Conservation (phyloP, 2,329 filamentous ascomycete species). For the Microsporum audouinii region DNA sequence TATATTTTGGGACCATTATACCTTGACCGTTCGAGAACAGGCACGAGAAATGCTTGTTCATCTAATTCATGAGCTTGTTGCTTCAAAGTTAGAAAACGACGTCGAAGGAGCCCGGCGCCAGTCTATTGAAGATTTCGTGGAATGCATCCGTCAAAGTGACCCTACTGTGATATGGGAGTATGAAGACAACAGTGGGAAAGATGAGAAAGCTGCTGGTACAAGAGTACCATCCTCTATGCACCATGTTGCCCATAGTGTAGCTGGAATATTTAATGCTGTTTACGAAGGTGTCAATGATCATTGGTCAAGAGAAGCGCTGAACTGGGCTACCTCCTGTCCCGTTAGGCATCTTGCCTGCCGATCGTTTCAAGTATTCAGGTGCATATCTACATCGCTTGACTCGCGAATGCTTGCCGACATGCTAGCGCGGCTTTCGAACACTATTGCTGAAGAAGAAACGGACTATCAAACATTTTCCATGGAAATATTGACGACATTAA, state of each 20-base stretch:
- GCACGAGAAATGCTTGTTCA: constrained; percentile 96
- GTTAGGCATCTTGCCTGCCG: constrained; percentile 90
- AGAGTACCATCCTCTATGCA: constrained; percentile 85
- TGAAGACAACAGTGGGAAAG: constrained; percentile 74
- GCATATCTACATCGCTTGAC: constrained; percentile 80
- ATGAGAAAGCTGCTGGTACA: constrained; percentile 58
- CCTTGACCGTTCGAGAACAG: constrained; percentile 86
- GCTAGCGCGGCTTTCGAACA: constrained; percentile 89
- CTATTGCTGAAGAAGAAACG: constrained; percentile 84
- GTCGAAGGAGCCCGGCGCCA: constrained; percentile 54
- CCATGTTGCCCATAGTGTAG: constrained; percentile 65
- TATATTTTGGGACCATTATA: constrained; percentile 96
- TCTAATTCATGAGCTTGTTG: constrained; percentile 88
- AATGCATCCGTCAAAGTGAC: constrained; percentile 74
- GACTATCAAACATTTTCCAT: constrained; percentile 96
- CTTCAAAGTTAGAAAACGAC: constrained; percentile 64
- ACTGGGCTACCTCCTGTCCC: constrained; percentile 93
- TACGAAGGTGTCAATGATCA: constrained; percentile 81
- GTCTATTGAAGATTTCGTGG: constrained; percentile 76
- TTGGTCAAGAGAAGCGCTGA: constrained; percentile 80
- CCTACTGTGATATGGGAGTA: constrained; percentile 83
- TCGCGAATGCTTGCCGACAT: constrained; percentile 94
- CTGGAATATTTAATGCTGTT: constrained; percentile 71
- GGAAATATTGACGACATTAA: constrained; percentile 90
- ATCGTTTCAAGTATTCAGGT: constrained; percentile 94